phyloP scores from a whole-genome alignment of 768 basidiomycete genomes.

The Gloeostereum incarnatum region DNA sequence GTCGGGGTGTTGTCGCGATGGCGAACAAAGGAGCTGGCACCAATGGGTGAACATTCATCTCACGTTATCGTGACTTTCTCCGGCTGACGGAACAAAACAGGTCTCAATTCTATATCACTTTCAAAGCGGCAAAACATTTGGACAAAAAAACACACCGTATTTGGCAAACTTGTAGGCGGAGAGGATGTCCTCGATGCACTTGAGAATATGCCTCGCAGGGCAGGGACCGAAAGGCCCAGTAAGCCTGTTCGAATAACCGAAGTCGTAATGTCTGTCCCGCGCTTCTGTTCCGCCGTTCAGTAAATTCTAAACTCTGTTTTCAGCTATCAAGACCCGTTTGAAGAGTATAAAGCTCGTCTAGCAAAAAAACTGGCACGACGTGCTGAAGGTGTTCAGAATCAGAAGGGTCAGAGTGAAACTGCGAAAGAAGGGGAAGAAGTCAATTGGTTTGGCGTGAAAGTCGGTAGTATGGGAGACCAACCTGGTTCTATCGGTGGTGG shows the following conservation, averaged over 20 bases:
- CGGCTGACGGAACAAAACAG: conserved; percentile 25
- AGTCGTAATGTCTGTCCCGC: conserved; percentile 63
- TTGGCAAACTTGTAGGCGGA: conserved; percentile 94
- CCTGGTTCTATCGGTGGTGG: conserved; percentile 30
- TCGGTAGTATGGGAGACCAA: conserved; percentile 38
- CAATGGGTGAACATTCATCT: conserved; percentile 77
- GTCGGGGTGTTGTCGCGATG: conserved; percentile 84
- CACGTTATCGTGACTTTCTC: too few relatives aligned
- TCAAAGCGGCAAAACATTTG: conserved; percentile 73
- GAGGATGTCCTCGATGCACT: conserved; percentile 82
- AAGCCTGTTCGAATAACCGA: conserved; percentile 83
- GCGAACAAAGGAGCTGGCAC: conserved; percentile 91
- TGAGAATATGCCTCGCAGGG: conserved; percentile 73
- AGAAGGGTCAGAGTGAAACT: too few relatives aligned
- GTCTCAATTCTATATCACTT: conserved; percentile 92
- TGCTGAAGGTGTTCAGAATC: conserved; percentile 21
- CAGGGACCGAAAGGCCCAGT: conserved; percentile 79
- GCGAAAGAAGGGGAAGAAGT: conserved; percentile 33
- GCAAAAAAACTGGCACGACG: conserved; percentile 66
- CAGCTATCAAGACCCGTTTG: conserved; percentile 92
- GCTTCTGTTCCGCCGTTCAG: not conserved
- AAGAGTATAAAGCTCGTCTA: conserved; percentile 80
- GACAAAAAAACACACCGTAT: conserved; percentile 95
- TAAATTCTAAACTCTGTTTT: conserved; percentile 6
- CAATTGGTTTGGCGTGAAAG: conserved; percentile 87